Evolutionary conservation across 2,329 filamentous ascomycete genomes (phyloP).

Genomic region (Calonectria ilicicola): DNA sequence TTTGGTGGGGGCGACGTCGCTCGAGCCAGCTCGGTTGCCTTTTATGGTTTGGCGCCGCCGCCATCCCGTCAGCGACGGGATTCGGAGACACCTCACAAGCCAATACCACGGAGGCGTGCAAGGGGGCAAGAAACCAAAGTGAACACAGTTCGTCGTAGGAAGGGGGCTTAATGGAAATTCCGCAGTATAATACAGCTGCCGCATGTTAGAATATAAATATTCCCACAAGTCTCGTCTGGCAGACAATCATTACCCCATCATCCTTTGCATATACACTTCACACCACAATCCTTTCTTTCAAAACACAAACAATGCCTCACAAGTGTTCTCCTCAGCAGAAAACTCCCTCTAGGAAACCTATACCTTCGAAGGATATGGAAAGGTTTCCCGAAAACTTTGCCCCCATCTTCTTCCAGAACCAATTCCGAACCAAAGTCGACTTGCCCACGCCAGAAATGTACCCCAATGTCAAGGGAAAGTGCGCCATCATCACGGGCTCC

Average conservation of each 20-base stretch:
- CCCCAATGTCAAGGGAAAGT: slow-evolving; percentile 25
- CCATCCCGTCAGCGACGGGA: not conserved
- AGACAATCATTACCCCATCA: no score
- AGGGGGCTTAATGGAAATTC: not conserved
- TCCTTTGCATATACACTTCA: not conserved
- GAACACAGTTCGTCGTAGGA: not conserved
- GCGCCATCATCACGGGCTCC: slow-evolving; percentile 40
- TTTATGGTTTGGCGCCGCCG: slow-evolving; percentile 7
- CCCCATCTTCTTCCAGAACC: slow-evolving; percentile 33
- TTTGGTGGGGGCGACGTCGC: not conserved
- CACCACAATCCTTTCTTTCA: not conserved
- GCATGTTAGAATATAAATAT: not conserved
- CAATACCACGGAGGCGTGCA: not conserved
- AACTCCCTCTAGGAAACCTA: not conserved
- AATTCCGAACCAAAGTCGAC: slow-evolving; percentile 37
- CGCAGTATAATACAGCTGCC: not conserved
- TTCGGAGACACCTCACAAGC: not conserved
- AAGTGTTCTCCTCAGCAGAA: not conserved
- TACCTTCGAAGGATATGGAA: slow-evolving; percentile 26
- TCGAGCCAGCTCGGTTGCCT: slow-evolving; percentile 10
- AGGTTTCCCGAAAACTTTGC: slow-evolving; percentile 22
- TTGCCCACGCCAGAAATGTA: slow-evolving; percentile 31
- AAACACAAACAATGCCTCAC: slow-evolving; percentile 24
- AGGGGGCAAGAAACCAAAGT: not conserved
- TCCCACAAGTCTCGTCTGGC: not conserved